Percentiles rank a stretch among this genome's conserved stretches.
Evolutionary conservation across 2,329 filamentous ascomycete genomes (phyloP).

Genomic region (Neofusicoccum laricinum): DNA sequence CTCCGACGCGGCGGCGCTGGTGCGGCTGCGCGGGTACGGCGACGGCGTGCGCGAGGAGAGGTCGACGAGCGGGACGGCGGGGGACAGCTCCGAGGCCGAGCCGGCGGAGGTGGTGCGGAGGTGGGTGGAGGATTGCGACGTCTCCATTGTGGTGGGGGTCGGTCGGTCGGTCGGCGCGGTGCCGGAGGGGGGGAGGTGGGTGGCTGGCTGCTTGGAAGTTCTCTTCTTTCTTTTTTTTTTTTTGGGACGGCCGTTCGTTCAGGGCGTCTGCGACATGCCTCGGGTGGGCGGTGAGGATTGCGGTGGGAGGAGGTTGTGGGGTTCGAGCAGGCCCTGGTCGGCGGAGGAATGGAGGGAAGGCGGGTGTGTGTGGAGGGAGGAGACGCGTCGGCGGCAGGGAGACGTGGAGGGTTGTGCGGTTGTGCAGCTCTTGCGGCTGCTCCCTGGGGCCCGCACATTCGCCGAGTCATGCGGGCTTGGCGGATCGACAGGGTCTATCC

Average conservation of each 20-base stretch:
- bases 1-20: conserved; percentile 45
- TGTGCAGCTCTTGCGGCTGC: background rate
- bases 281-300: background rate
- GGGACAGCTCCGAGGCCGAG: conserved; percentile 38
- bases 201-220: too few species aligned
- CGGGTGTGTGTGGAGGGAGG: conserved; percentile 24
- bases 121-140: conserved; percentile 32
- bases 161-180: too few species aligned
- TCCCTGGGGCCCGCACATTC: background rate
- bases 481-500: background rate
- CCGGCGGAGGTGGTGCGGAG: conserved; percentile 33
- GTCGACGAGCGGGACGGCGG: conserved; percentile 43
- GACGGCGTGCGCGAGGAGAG: conserved; percentile 42
- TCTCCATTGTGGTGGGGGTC: conserved; percentile 1
- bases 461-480: conserved; percentile 2
- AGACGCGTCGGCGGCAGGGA: conserved; percentile 21
- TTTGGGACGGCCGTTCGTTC: background rate
- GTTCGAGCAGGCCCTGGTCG: background rate
- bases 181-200: background rate
- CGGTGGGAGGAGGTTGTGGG: background rate
- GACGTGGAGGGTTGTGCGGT: conserved; percentile 1
- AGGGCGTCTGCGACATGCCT: background rate
- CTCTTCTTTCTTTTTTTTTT: too few species aligned
- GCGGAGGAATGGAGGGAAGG: too few species aligned
- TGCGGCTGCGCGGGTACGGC: conserved; percentile 42